Evolutionary conservation across 148 eudicot species (phyloP).

Genomic region (Nepenthes mirabilis): DNA sequence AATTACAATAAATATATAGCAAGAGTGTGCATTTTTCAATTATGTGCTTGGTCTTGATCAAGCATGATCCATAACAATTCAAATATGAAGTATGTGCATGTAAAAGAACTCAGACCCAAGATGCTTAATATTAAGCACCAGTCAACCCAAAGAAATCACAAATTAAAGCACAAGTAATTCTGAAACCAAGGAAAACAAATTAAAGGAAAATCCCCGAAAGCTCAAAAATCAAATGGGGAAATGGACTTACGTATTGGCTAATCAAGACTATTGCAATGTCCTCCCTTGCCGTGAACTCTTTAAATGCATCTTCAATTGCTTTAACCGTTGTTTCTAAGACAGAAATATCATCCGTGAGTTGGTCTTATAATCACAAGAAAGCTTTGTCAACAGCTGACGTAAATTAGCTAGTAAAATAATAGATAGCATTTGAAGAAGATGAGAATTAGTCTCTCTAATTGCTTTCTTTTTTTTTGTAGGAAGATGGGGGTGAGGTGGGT

Average conservation of each 20-base stretch:
- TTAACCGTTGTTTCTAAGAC: slow-evolving; percentile 53
- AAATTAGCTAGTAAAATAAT: too few relatives aligned
- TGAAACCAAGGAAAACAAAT: too few relatives aligned
- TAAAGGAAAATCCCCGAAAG: neutral
- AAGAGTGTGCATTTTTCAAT: too few relatives aligned
- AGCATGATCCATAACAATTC: neutral
- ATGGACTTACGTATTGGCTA: slow-evolving; percentile 56
- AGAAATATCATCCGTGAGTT: slow-evolving; percentile 7
- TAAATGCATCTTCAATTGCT: slow-evolving; percentile 66
- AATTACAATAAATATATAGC: too few relatives aligned
- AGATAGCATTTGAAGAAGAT: too few relatives aligned
- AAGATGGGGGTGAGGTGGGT: too few relatives aligned
- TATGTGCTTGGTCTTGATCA: neutral
- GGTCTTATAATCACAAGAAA: too few relatives aligned
- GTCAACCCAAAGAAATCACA: neutral
- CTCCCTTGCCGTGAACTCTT: slow-evolving; percentile 66
- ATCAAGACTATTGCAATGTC: slow-evolving; percentile 67
- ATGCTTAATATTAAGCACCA: neutral
- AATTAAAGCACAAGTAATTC: too few relatives aligned
- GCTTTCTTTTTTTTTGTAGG: too few relatives aligned
- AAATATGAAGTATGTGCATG: too few relatives aligned
- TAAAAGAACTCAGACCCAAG: neutral
- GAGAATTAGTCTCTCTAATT: too few relatives aligned
- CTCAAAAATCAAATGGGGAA: neutral
- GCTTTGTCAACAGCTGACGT: too few relatives aligned